Conservation (phyloP, 2,329 filamentous ascomycete species). For the Alternaria consortialis region DNA sequence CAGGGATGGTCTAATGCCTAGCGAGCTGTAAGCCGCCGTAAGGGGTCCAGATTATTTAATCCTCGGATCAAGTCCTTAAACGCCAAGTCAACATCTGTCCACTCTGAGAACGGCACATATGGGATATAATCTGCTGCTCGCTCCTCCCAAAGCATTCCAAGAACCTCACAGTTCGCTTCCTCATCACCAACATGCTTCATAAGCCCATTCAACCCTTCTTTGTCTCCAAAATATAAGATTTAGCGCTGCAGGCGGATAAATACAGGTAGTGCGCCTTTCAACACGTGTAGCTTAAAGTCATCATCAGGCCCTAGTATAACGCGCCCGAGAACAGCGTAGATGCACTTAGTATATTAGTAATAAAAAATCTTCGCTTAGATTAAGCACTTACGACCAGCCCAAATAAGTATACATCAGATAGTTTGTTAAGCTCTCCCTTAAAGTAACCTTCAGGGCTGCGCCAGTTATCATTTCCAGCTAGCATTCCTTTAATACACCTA, state of each 20-base stretch:
- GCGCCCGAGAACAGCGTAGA: slow-evolving; percentile 34
- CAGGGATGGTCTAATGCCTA: slow-evolving; percentile 50
- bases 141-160: slow-evolving; percentile 49
- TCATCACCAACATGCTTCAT: slow-evolving; percentile 48
- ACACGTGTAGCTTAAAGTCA: no score
- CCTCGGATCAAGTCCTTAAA: slow-evolving; percentile 54
- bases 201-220: neutral
- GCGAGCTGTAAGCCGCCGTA: slow-evolving; percentile 52
- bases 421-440: slow-evolving; percentile 38
- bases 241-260: slow-evolving; percentile 31
- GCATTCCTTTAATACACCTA: slow-evolving; percentile 41
- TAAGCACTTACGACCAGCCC: slow-evolving; percentile 34
- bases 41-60: slow-evolving; percentile 56
- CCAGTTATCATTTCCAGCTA: slow-evolving; percentile 44
- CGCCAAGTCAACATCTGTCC: slow-evolving; percentile 46
- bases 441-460: slow-evolving; percentile 44
- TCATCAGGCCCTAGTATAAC: slow-evolving; percentile 38
- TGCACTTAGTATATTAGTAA: slow-evolving; percentile 31
- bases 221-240: slow-evolving; percentile 43
- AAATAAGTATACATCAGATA: slow-evolving; percentile 43
- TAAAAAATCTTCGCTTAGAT: neutral
- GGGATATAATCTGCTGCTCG: slow-evolving; percentile 39
- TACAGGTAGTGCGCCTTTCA: slow-evolving; percentile 32
- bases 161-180: slow-evolving; percentile 39
- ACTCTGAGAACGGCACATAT: slow-evolving; percentile 47